These are phyloP conservation scores for Diaporthe nobilis DNA, from an alignment of 2,329 filamentous ascomycete genomes.

Conservation along the genomic window DNA sequence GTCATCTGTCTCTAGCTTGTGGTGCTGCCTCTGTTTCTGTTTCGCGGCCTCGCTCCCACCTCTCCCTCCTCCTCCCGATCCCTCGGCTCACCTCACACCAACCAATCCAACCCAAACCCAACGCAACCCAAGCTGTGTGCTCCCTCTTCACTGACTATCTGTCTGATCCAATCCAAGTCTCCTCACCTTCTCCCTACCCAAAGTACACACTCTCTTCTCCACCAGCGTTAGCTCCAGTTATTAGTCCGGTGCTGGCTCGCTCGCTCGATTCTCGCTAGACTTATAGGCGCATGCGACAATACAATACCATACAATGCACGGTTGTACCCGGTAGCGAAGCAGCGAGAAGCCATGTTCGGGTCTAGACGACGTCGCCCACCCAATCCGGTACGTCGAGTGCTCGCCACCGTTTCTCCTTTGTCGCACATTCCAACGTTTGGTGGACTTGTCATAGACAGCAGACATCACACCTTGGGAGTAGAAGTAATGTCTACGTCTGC, in stretches of 20 bases:
- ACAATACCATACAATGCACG: conserved; percentile 28
- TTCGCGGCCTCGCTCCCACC: neutral
- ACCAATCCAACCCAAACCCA: neutral
- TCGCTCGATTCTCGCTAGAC: conserved; percentile 4
- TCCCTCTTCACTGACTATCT: neutral
- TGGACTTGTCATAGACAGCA: conserved; percentile 23
- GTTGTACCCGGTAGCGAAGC: conserved; percentile 25
- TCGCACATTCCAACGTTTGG: conserved; percentile 1
- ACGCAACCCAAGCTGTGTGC: neutral
- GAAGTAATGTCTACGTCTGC: conserved; percentile 10
- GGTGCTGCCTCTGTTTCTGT: conserved; percentile 4
- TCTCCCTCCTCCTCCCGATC: neutral
- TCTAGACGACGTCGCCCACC: conserved; percentile 65
- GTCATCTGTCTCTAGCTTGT: conserved; percentile 17
- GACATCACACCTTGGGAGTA: neutral
- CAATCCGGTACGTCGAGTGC: conserved; percentile 61
- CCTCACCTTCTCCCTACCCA: neutral
- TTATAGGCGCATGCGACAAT: conserved; percentile 18
- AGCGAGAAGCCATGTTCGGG: conserved; percentile 61
- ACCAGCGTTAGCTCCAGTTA: conserved; percentile 5
- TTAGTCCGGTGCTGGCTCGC: conserved; percentile 13
- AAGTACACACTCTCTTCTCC: neutral
- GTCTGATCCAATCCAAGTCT: neutral
- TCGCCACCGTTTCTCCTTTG: conserved; percentile 43
- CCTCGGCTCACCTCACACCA: neutral